A percentile compares a stretch with the other conserved stretches of the same genome.
Evolutionary conservation across 2,329 filamentous ascomycete genomes (phyloP).

Genomic region (Talaromyces verruculosus): DNA sequence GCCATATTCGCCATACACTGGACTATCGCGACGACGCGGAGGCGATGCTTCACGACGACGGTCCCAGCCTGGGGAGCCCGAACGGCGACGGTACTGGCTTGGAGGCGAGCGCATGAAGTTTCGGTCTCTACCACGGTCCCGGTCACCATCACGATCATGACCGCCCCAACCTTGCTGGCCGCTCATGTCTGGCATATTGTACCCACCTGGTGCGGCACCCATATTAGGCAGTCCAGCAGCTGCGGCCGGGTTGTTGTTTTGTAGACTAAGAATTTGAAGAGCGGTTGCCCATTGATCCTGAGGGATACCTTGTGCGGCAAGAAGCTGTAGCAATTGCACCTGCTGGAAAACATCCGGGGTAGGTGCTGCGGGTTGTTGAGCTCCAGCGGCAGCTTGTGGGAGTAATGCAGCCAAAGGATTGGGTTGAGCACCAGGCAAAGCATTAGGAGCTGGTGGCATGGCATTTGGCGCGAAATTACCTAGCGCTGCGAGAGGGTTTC

Average conservation of each 20-base stretch:
- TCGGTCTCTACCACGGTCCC: slow-evolving; percentile 64
- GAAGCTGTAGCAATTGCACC: slow-evolving; percentile 70
- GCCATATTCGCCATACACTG: slow-evolving; percentile 71
- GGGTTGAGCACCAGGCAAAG: slow-evolving; percentile 38
- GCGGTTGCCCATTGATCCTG: slow-evolving; percentile 71
- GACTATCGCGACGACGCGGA: slow-evolving; percentile 63
- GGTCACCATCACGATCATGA: slow-evolving; percentile 48
- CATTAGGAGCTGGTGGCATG: slow-evolving; percentile 43
- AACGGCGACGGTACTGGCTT: slow-evolving; percentile 65
- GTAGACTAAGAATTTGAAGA: slow-evolving; percentile 52
- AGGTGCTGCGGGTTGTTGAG: slow-evolving; percentile 30
- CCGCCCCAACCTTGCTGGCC: slow-evolving; percentile 33
- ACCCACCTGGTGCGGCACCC: slow-evolving; percentile 37
- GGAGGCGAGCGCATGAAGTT: slow-evolving; percentile 64
- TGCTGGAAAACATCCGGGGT: slow-evolving; percentile 62
- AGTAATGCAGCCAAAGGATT: slow-evolving; percentile 46
- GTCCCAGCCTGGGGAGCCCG: slow-evolving; percentile 73
- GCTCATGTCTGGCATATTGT: slow-evolving; percentile 27
- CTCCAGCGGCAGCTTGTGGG: slow-evolving; percentile 37
- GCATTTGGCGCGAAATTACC: slow-evolving; percentile 41
- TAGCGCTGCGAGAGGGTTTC: slow-evolving; percentile 50
- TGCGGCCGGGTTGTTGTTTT: slow-evolving; percentile 30
- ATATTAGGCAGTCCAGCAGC: slow-evolving; percentile 35
- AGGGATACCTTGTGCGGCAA: slow-evolving; percentile 72
- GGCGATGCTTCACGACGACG: slow-evolving; percentile 68